Evolutionary conservation across 352 stramenopile species (phyloP).

Genomic region (Phytophthora palmivora): DNA sequence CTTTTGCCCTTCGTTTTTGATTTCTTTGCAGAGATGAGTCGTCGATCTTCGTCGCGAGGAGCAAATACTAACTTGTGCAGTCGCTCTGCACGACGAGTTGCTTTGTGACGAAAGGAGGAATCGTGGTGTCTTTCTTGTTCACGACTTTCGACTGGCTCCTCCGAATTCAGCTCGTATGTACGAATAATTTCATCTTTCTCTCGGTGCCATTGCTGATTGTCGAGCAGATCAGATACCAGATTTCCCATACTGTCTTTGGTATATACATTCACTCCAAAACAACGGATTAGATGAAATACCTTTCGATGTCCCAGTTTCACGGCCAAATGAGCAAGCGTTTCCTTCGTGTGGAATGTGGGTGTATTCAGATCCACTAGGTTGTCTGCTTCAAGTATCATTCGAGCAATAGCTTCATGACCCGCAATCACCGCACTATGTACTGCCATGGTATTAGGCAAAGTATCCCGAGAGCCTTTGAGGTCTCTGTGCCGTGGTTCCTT

Average conservation of each 20-base stretch:
- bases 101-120: not conserved
- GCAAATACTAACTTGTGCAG: not conserved
- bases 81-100: not conserved
- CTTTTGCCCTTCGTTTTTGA: not conserved
- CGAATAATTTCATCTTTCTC: too few species aligned
- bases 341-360: constrained; percentile 35
- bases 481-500: constrained; percentile 3
- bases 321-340: constrained; percentile 35
- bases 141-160: too few species aligned
- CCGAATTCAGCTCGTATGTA: too few species aligned
- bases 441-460: constrained; percentile 25
- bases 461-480: not conserved
- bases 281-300: too few species aligned
- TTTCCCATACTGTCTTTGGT: too few species aligned
- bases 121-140: too few species aligned
- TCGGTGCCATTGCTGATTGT: too few species aligned
- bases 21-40: not conserved
- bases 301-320: constrained; percentile 12
- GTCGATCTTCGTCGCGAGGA: not conserved
- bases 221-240: too few species aligned
- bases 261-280: too few species aligned
- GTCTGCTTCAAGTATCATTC: constrained; percentile 35
- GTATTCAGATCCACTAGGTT: constrained; percentile 39
- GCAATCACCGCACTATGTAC: constrained; percentile 31
- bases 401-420: constrained; percentile 30